Evolutionary conservation across 805 yeast species (phyloP).

Genomic region (Schwanniomyces yamadae): DNA sequence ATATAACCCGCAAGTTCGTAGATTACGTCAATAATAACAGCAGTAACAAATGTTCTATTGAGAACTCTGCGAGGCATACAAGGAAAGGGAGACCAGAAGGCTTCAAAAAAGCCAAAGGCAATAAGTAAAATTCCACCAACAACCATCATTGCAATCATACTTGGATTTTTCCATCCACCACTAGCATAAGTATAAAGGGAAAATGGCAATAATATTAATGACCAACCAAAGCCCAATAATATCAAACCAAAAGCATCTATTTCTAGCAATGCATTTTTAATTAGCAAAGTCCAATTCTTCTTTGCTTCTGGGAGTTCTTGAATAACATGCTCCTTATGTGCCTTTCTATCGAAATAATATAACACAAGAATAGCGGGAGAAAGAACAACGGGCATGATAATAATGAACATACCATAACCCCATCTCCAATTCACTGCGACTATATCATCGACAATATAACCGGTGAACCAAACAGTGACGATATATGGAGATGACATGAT

Average conservation of each 20-base stretch:
- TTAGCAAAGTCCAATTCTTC: not conserved
- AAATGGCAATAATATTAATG: conserved; percentile 35
- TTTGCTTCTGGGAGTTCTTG: conserved; percentile 3
- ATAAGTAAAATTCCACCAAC: conserved; percentile 38
- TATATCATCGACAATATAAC: conserved; percentile 33
- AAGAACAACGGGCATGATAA: conserved; percentile 43
- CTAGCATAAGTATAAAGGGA: conserved; percentile 31
- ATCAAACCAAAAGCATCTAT: conserved; percentile 40
- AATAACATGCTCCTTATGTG: conserved; percentile 12
- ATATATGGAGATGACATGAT: conserved; percentile 39
- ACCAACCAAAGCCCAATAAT: conserved; percentile 38
- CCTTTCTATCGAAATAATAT: conserved; percentile 30
- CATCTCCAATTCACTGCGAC: conserved; percentile 46
- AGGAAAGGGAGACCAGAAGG: conserved; percentile 34
- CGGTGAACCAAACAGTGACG: conserved; percentile 42
- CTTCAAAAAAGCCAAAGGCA: conserved; percentile 34
- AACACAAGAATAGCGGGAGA: conserved; percentile 31
- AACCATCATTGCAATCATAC: conserved; percentile 44
- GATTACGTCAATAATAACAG: conserved; percentile 31
- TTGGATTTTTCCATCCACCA: conserved; percentile 35
- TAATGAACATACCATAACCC: conserved; percentile 52
- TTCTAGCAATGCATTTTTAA: conserved; percentile 24
- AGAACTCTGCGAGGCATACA: conserved; percentile 33
- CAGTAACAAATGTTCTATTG: conserved; percentile 37
- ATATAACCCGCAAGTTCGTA: conserved; percentile 28